Conservation (phyloP, 1,139 yeast species). For the Saccharomyces hybrid region DNA sequence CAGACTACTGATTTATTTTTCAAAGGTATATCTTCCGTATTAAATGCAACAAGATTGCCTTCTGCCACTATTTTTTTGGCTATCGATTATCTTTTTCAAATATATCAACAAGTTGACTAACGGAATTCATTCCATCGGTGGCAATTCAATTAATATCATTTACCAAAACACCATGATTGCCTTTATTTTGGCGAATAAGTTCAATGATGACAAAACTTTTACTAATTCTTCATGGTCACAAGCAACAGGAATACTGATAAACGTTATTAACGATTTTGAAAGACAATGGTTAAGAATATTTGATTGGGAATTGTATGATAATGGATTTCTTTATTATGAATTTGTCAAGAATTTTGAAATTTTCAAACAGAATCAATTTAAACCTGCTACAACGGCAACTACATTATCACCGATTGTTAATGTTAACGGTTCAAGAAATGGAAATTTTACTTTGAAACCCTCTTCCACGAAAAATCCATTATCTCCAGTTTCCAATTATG, state of each 20-base stretch:
- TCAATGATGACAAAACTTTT: constrained; percentile 93
- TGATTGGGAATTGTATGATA: constrained; percentile 34
- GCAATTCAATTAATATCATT: constrained; percentile 38
- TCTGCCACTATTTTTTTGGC: constrained; percentile 72
- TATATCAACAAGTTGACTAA: constrained; percentile 36
- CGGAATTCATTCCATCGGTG: constrained; percentile 28
- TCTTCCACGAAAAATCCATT: constrained; percentile 12
- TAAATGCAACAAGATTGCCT: constrained; percentile 86
- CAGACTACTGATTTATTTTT: constrained; percentile 50
- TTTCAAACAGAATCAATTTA: constrained; percentile 11
- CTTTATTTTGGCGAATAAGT: constrained; percentile 80
- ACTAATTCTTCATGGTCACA: constrained; percentile 93
- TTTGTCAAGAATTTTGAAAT: constrained; percentile 22
- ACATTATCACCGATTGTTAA: constrained; percentile 9
- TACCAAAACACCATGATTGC: constrained; percentile 63
- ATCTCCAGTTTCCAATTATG: constrained; percentile 16
- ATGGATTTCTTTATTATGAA: constrained; percentile 27
- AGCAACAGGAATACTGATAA: constrained; percentile 73
- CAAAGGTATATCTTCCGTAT: constrained; percentile 55
- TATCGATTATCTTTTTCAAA: constrained; percentile 53
- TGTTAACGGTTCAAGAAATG: background rate
- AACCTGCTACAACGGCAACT: constrained; percentile 5
- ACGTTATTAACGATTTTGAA: constrained; percentile 58
- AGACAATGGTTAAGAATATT: constrained; percentile 54
- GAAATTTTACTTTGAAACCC: constrained; percentile 10